Evolutionary conservation across 306 rosid species (phyloP).

Genomic region (Ormosia semicastrata): DNA sequence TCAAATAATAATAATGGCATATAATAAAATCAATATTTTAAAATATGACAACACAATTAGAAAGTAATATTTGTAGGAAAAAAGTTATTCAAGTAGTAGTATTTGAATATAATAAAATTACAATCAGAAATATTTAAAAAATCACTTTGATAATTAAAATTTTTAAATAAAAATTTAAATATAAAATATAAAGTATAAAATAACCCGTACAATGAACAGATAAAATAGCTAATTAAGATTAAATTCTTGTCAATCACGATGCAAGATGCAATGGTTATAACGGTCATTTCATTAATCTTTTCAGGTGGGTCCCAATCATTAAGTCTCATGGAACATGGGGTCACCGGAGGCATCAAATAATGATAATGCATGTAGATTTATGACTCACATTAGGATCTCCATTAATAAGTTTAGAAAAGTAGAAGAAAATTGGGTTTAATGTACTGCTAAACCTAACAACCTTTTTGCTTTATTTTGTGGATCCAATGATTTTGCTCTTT

Average conservation of each 20-base stretch:
- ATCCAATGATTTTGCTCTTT: conserved; percentile 63
- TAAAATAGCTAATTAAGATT: too few relatives aligned
- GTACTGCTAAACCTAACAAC: conserved; percentile 42
- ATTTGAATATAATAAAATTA: too few relatives aligned
- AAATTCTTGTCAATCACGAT: not conserved
- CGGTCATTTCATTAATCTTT: conserved; percentile 22
- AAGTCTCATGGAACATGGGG: conserved; percentile 34
- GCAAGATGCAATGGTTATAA: conserved; percentile 25
- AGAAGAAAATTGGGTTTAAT: not conserved
- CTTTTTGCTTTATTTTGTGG: conserved; percentile 52
- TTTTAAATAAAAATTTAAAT: too few relatives aligned
- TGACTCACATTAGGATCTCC: conserved; percentile 44
- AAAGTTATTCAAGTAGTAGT: too few relatives aligned
- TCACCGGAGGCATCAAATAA: conserved; percentile 25
- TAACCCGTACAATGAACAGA: too few relatives aligned
- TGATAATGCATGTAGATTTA: conserved; percentile 21
- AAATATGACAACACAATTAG: too few relatives aligned
- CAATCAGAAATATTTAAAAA: too few relatives aligned
- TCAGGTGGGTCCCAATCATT: conserved; percentile 31
- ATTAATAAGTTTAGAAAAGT: conserved; percentile 27
- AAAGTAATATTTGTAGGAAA: too few relatives aligned
- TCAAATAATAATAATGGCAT: too few relatives aligned
- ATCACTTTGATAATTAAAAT: too few relatives aligned
- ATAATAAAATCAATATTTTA: too few relatives aligned
- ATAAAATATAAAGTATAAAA: too few relatives aligned